Evolutionary conservation across 345 rosid species (phyloP), one percentile per base, ranked within the genome.

Genomic region (Adansonia digitata): DNA sequence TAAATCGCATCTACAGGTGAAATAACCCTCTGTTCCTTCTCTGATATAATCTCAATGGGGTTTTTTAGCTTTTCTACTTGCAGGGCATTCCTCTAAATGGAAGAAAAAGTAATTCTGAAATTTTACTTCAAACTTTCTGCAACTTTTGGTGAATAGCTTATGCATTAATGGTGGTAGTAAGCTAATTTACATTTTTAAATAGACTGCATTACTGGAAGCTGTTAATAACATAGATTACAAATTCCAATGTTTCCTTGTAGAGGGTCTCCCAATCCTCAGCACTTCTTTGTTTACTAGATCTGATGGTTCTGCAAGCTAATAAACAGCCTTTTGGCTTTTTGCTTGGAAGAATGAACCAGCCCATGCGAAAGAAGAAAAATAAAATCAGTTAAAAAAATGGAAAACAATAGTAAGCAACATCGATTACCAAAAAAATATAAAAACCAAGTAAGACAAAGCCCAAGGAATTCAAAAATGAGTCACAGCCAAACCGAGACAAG

Each of bases 1-100:
- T 81, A 93, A 93, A 86, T 93, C 95, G 52, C 98, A 93, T 82
- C 81, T 93, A 68, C 98, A 93, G 97, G 97, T 93, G 40, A 85
- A 78, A 20, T 34, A 68, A 57, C 39, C 42, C 45, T 37, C 49
- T 71, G 31, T 18, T 70, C 11, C 39, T 42, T n/a, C 55, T 37
- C 42, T 57, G 63, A 39, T 35, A 26, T 37, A 45, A 43, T 76
- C 63, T 65, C 39, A 46, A 15, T 29, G 1, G 35, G 62, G 12
- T 57, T 59, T 73, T 13, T 37, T 18, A 5, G 29, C 8, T 34
- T 20, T 51, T 56, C 37, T 66, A 67, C 55, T 67, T 26, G 37
- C 55, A 67, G 37, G 55, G 5, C 6, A 29, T 48, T 48, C 40
- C 11, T 45, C 37, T 45, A 31, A 61, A 61, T 61, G 66, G 42